Evolutionary conservation across 2,329 filamentous ascomycete genomes (phyloP).

Genomic region (Drechslera avenae): DNA sequence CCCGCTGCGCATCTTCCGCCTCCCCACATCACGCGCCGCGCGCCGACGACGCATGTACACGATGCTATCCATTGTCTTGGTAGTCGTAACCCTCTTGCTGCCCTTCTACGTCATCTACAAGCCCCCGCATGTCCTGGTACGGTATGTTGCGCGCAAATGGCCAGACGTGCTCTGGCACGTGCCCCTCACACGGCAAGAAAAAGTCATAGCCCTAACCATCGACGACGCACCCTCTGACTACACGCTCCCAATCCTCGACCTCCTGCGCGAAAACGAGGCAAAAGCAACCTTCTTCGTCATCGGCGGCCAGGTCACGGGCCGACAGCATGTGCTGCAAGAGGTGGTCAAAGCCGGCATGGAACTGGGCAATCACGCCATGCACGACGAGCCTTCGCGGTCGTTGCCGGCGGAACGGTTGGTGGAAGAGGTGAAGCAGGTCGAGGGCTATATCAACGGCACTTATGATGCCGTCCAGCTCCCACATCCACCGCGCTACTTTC

Average conservation of each 20-base stretch:
- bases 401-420: constrained; percentile 65
- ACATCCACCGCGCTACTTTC: constrained; percentile 70
- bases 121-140: constrained; percentile 73
- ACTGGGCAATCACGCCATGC: constrained; percentile 87
- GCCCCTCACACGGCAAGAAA: constrained; percentile 49
- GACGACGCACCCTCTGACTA: constrained; percentile 81
- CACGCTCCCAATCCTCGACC: constrained; percentile 70
- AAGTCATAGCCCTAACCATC: constrained; percentile 80
- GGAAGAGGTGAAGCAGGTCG: constrained; percentile 68
- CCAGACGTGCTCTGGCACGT: constrained; percentile 81
- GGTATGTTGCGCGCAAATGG: constrained; percentile 71
- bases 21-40: constrained; percentile 45
- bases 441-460: constrained; percentile 62
- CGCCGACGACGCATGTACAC: constrained; percentile 46
- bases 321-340: constrained; percentile 55
- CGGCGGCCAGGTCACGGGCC: constrained; percentile 70
- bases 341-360: constrained; percentile 61
- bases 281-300: constrained; percentile 90
- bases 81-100: constrained; percentile 35
- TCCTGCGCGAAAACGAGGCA: constrained; percentile 68
- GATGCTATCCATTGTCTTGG: constrained; percentile 41
- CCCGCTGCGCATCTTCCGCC: constrained; percentile 40
- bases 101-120: constrained; percentile 75
- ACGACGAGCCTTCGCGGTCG: constrained; percentile 74
- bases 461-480: constrained; percentile 53